Evolutionary conservation across 2,329 filamentous ascomycete genomes (phyloP), one percentile per base, ranked within the genome.

Genomic region (Phyllosticta paracitricarpa): DNA sequence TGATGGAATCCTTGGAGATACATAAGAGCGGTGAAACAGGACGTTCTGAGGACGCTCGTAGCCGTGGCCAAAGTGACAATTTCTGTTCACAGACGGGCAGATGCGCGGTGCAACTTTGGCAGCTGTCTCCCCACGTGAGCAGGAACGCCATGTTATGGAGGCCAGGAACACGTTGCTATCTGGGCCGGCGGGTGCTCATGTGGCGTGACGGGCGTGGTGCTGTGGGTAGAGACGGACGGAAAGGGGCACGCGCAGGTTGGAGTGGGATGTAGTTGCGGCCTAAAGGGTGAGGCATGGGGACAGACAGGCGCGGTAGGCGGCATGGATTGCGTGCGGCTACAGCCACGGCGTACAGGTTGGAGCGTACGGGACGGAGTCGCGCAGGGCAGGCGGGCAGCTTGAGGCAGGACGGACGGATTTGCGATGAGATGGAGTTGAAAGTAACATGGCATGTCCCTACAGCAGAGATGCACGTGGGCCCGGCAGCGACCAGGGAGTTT

Each of bases 101-200:
- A 9, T 10, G 40, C 40, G 25, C 48, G n/a, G 57, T 52, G 48
- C 24, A n/a, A 52, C 35, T 40, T 10, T 40, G 33, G 33, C 33
- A 17, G 14, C 14, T 12, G 33, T 14, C 14, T 5, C 40, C 19
- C 51, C 57, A 59, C 57, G 57, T 59, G 57, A 59, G 48, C 51
- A 26, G 48, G 52, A 26, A 12, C 52, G 25, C n/a, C 52, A 54
- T n/a, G 22, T 40, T 12, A 40, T 2, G 33, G 33, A 17, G 14
- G 19, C 57, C 58, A 60, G 52, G 58, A 55, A 59, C 58, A 59
- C 58, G 58, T 59, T 59, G 58, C 52, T 55, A 22, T 14, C 14
- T 28, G 22, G 58, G 52, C 58, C 14, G 33, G 33, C 33, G 33
- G 33, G 33, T 9, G 33, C 33, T 40, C 33, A 40, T 40, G 33